Percentiles rank a stretch among this genome's conserved stretches.
phyloP scores from a whole-genome alignment of 2,329 filamentous ascomycete genomes.

The Penicillium sp. region DNA sequence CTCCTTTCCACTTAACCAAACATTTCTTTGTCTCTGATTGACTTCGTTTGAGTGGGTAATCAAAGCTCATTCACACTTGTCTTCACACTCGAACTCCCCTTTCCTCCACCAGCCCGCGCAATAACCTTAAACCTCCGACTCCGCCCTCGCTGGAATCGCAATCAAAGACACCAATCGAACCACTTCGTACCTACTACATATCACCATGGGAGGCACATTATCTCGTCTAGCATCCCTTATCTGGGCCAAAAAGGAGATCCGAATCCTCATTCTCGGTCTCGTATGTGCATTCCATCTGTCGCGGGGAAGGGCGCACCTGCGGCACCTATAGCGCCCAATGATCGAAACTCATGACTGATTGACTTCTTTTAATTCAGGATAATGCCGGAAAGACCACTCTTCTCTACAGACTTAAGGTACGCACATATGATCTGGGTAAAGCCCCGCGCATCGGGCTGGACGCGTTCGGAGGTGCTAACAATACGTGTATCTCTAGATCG shows the following conservation, averaged over 20 bases:
- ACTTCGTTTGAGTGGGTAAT: neutral
- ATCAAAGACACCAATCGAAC: slow-evolving; percentile 2
- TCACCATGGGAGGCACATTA: slow-evolving; percentile 56
- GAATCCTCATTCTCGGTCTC: slow-evolving; percentile 90
- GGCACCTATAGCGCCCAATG: neutral
- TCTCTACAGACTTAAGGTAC: slow-evolving; percentile 90
- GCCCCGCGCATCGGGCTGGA: neutral
- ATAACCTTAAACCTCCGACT: neutral
- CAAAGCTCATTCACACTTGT: neutral
- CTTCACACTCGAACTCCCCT: neutral
- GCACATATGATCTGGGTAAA: neutral
- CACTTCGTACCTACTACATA: slow-evolving; percentile 17
- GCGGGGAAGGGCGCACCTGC: slow-evolving; percentile 14
- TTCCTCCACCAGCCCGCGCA: neutral
- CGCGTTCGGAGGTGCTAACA: slow-evolving; percentile 4
- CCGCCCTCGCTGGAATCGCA: slow-evolving; percentile 7
- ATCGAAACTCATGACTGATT: slow-evolving; percentile 10
- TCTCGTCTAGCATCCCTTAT: slow-evolving; percentile 68
- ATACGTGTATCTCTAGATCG: slow-evolving; percentile 64
- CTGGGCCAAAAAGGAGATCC: slow-evolving; percentile 95
- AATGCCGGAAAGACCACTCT: slow-evolving; percentile 98
- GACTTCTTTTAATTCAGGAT: slow-evolving; percentile 60
- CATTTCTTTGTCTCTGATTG: neutral
- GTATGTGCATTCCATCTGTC: slow-evolving; percentile 54
- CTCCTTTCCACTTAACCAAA: slow-evolving; percentile 7